Percentiles rank a stretch among this genome's conserved stretches.
Evolutionary conservation across 768 basidiomycete species (phyloP).

Genomic region (Amanita muscaria): DNA sequence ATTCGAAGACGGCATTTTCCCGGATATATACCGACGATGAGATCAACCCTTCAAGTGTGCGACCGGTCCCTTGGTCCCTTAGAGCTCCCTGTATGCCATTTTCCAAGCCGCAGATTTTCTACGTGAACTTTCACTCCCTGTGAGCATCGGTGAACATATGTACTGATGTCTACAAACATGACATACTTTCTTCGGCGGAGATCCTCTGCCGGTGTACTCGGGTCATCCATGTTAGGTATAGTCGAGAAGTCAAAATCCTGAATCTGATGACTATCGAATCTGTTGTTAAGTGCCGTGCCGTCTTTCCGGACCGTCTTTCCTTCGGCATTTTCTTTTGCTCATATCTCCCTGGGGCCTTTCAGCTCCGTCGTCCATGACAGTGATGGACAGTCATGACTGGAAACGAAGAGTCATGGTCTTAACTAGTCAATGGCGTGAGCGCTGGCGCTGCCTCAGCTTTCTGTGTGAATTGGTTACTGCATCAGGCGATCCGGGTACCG

Average conservation of each 20-base stretch:
- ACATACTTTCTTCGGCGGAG: conserved; percentile 38
- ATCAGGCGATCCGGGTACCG: too few species aligned
- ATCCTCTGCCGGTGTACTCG: conserved; percentile 26
- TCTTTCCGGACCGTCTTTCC: conserved; percentile 9
- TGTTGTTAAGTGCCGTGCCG: conserved; percentile 6
- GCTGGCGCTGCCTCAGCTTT: too few species aligned
- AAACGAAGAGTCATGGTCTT: too few species aligned
- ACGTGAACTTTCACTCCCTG: too few species aligned
- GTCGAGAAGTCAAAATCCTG: conserved; percentile 59
- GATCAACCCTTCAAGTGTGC: conserved; percentile 47
- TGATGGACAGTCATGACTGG: too few species aligned
- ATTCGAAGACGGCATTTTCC: too few species aligned
- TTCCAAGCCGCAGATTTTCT: conserved; percentile 59
- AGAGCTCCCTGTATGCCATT: conserved; percentile 55
- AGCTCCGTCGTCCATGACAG: conserved; percentile 9
- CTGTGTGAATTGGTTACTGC: too few species aligned
- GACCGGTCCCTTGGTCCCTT: conserved; percentile 64
- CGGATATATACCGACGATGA: too few species aligned
- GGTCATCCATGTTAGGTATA: conserved; percentile 64
- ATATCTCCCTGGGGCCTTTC: conserved; percentile 9
- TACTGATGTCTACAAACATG: conserved; percentile 9
- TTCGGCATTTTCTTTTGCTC: conserved; percentile 7
- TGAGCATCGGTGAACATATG: too few species aligned
- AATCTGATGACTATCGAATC: conserved; percentile 13
- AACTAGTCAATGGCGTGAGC: too few species aligned